Evolutionary conservation across 1,139 yeast species (phyloP).

Genomic region (Taiozyma sp.): DNA sequence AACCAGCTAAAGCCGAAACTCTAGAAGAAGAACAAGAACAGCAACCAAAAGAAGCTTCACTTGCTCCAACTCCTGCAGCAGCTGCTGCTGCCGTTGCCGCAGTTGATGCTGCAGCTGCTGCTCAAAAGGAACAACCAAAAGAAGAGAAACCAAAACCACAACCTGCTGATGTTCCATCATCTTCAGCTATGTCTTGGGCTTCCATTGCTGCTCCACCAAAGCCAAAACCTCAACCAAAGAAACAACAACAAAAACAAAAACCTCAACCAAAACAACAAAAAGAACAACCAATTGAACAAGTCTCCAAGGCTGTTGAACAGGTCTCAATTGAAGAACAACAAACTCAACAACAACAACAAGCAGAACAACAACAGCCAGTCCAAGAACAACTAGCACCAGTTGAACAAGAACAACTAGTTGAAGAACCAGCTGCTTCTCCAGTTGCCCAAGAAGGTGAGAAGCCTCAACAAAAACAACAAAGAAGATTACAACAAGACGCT

Average conservation of each 20-base stretch:
- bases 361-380: constrained; percentile 1
- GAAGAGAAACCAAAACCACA: constrained; percentile 5
- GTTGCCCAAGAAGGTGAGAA: constrained; percentile 8
- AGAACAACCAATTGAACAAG: constrained; percentile 11
- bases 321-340: constrained; percentile 14
- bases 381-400: not conserved
- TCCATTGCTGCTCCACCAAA: constrained; percentile 58
- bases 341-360: constrained; percentile 3
- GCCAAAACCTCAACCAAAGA: constrained; percentile 19
- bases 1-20: constrained; percentile 2
- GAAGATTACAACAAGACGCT: constrained; percentile 38
- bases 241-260: constrained; percentile 9
- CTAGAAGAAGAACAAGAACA: constrained; percentile 6
- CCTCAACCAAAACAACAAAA: constrained; percentile 1
- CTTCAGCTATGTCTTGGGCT: constrained; percentile 45
- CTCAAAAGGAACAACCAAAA: constrained; percentile 8
- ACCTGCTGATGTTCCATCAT: constrained; percentile 24
- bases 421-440: not conserved
- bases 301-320: constrained; percentile 13
- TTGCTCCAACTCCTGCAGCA: constrained; percentile 1
- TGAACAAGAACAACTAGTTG: constrained; percentile 1
- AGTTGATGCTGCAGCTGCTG: constrained; percentile 10
- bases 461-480: constrained; percentile 18
- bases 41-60: constrained; percentile 10
- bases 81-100: constrained; percentile 8